Evolutionary conservation across 2,329 filamentous ascomycete species (phyloP), one percentile per base, ranked within the genome.

Genomic region (Aureobasidium sp.): DNA sequence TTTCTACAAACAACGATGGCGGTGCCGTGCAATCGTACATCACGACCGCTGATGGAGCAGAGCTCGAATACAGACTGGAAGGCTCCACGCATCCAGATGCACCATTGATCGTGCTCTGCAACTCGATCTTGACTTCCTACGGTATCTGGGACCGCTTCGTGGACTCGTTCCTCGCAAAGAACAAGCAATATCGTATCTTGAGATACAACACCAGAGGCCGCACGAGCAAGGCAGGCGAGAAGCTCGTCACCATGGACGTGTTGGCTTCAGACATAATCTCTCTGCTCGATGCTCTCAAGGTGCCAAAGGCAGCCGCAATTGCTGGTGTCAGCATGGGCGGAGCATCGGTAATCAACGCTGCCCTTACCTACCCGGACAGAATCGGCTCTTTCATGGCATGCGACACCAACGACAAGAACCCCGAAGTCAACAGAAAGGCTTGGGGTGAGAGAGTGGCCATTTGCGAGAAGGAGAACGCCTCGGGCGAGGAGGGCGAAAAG

Each of bases 271-370:
- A 95, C 69, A 77, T 94, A 25, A 77, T 80, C 39, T 73, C 78
- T 0, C 72, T 96, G 0, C 82, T 95, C 3, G 79, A 86, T 58
- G 84, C 86, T 0, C 79, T 95, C 34, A 83, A 88, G 53, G 85
- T 92, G 45, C 78, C 81, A 10, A 82, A 82, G 68, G 83, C 89
- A 0, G 82, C 87, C 36, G 79, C 82, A 0, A 77, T 93, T 0
- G 77, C 94, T 25, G 91, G 91, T 25, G 90, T 95, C 3, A 90
- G 86, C 39, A 85, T 94, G 72, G 91, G 91, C 65, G 91, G 91
- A 59, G 89, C 87, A 2, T 94, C 90, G 1, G 81, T 86, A 1
- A 81, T 94, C 54, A 86, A 88, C 70, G 85, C 88, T 57, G 87
- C 88, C 0, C 81, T 95, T 55, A 79, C 79, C 42, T 81, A 89